phyloP scores from a whole-genome alignment of 2,329 filamentous ascomycete genomes.

The Alternaria infectoria region DNA sequence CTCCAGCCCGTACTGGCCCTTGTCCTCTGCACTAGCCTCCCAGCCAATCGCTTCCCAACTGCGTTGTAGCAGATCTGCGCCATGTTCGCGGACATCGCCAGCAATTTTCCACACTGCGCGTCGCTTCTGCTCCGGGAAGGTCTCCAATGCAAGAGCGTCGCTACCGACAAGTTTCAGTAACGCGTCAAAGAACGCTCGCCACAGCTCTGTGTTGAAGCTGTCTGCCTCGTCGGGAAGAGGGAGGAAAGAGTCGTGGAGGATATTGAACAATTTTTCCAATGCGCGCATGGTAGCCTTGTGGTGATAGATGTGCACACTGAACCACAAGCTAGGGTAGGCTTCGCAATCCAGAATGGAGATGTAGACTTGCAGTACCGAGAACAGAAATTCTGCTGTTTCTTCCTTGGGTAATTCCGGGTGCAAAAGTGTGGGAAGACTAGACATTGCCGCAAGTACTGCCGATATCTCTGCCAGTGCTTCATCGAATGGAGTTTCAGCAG shows the following conservation, averaged over 20 bases:
- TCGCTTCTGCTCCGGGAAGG: constrained; percentile 95
- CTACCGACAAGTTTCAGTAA: constrained; percentile 89
- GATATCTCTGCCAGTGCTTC: constrained; percentile 89
- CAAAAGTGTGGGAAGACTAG: constrained; percentile 75
- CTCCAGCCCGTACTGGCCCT: constrained; percentile 74
- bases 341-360: constrained; percentile 89
- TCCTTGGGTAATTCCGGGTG: constrained; percentile 76
- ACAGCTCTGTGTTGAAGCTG: constrained; percentile 88
- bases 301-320: constrained; percentile 91
- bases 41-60: constrained; percentile 97
- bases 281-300: constrained; percentile 88
- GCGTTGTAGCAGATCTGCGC: constrained; percentile 80
- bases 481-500: constrained; percentile 71
- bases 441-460: constrained; percentile 81
- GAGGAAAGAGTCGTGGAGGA: constrained; percentile 82
- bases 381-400: constrained; percentile 75
- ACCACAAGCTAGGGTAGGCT: constrained; percentile 87
- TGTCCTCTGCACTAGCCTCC: constrained; percentile 85
- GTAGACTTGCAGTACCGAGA: constrained; percentile 81
- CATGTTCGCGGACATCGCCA: constrained; percentile 90
- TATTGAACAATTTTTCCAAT: constrained; percentile 79
- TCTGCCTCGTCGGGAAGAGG: constrained; percentile 92
- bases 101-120: constrained; percentile 98
- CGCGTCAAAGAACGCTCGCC: constrained; percentile 91
- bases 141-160: constrained; percentile 86